Base-by-base conservation (phyloP, 2,329 filamentous ascomycete genomes). In the Coniochaeta sp. region DNA sequence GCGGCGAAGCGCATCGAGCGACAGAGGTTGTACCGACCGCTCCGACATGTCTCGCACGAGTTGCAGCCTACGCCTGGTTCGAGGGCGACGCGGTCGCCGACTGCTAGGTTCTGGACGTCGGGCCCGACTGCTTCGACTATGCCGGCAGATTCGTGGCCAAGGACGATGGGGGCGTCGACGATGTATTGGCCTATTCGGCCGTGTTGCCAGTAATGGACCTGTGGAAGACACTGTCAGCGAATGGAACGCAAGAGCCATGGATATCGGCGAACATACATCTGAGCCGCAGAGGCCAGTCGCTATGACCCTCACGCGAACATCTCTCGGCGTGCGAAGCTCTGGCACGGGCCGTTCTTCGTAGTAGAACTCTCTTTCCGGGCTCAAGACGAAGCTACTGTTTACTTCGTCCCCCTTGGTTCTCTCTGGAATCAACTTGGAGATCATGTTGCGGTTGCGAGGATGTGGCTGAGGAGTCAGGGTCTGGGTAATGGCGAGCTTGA, bases 61-160 rank as follows among this genome's bases (percentile, higher is more conserved):
- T 86, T 82, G 71, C 91, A 96, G 0, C 90, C 88, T 40, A 87
- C 78, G 38, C 91, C 91, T 13, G 94, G 91, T 74, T 96, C 91
- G 28, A 96, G 74, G 8, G 91, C 90, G n/a, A 96, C 87, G 59
- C 87, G 84, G 69, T 95, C 90, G 51, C 91, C 91, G 6, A 77
- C 64, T 57, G 79, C 71, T 55, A 94, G 79, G 38, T 67, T 69
- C 38, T 72, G 80, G 5, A 89, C 85, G 9, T 72, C 72, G 1
- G 77, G 65, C 13, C 89, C 89, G 28, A 87, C 73, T 35, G 79
- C 78, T 49, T 89, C 81, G 32, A 96, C 77, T 16, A 87, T 85
- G 51, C 90, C 91, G 3, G 88, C 79, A 13, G 89, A 91, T 60
- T 78, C 75, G 64, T 78, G 75, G 62, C 78, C 78, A 0, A 94